Conservation (phyloP, 345 rosid genomes). For the Gossypium sturtianum region DNA sequence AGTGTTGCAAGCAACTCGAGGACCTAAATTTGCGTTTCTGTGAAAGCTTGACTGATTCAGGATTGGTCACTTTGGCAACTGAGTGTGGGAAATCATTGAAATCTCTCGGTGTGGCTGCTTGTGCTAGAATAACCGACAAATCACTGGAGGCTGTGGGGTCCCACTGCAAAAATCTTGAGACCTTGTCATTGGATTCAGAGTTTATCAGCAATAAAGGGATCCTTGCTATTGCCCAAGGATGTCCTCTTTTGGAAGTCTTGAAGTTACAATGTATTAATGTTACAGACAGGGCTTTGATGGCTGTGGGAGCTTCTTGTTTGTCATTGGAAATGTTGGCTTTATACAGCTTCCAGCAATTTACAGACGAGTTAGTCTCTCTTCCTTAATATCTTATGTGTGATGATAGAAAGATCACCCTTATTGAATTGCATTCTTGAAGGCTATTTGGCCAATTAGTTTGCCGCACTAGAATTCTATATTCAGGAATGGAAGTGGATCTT, state of each 20-base stretch:
- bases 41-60: constrained; percentile 75
- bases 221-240: constrained; percentile 69
- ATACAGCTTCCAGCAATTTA: constrained; percentile 66
- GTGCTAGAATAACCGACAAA: constrained; percentile 65
- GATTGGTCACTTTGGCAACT: constrained; percentile 56
- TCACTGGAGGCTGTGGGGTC: constrained; percentile 72
- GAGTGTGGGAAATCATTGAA: constrained; percentile 65
- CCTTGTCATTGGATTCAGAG: constrained; percentile 75
- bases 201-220: constrained; percentile 63
- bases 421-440: not conserved
- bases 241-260: constrained; percentile 54
- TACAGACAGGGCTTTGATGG: constrained; percentile 63
- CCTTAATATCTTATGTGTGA: not conserved
- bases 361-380: constrained; percentile 57
- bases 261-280: constrained; percentile 74
- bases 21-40: constrained; percentile 81
- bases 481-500: not conserved
- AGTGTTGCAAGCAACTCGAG: constrained; percentile 62
- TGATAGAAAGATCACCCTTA: not conserved
- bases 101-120: constrained; percentile 79
- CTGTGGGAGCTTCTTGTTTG: constrained; percentile 54
- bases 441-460: not conserved
- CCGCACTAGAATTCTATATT: not conserved
- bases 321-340: constrained; percentile 74
- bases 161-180: constrained; percentile 60